A percentile compares a stretch with the other conserved stretches of the same genome.
Evolutionary conservation across 768 basidiomycete genomes (phyloP).

Genomic region (Rhizopogon vesiculosus): DNA sequence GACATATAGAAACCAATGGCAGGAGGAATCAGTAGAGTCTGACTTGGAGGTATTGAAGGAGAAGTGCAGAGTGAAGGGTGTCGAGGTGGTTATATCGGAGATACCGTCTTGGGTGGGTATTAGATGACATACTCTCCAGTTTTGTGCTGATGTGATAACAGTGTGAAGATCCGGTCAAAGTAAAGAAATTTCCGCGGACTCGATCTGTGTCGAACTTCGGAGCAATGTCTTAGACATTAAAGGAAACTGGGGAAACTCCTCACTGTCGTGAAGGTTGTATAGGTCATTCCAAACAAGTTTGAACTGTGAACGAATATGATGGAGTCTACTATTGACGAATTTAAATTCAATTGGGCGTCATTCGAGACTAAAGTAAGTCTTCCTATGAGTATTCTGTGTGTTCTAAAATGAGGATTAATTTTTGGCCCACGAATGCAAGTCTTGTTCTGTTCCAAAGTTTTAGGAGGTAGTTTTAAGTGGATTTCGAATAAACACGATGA

Average conservation of each 20-base stretch:
- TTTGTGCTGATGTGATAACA: too few species aligned
- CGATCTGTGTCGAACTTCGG: slow-evolving; percentile 32
- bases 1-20: slow-evolving; percentile 25
- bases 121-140: slow-evolving; percentile 2
- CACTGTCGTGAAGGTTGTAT: neutral
- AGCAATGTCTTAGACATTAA: slow-evolving; percentile 21
- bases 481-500: too few species aligned
- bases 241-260: neutral
- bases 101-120: slow-evolving; percentile 8
- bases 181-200: slow-evolving; percentile 29
- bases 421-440: too few species aligned
- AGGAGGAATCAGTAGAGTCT: neutral
- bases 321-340: neutral
- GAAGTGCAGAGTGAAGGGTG: slow-evolving; percentile 25
- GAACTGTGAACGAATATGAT: too few species aligned
- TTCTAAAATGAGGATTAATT: too few species aligned
- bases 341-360: too few species aligned
- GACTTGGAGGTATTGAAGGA: slow-evolving; percentile 14
- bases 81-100: slow-evolving; percentile 23
- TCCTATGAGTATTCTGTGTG: too few species aligned
- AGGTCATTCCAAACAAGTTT: neutral
- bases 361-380: too few species aligned
- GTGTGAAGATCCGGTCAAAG: neutral
- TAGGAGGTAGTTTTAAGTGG: too few species aligned
- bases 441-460: too few species aligned